A percentile compares a stretch with the other conserved stretches of the same genome.
Evolutionary conservation across 257 asterid species (phyloP).

Genomic region (Nyctanthes arbortristis): DNA sequence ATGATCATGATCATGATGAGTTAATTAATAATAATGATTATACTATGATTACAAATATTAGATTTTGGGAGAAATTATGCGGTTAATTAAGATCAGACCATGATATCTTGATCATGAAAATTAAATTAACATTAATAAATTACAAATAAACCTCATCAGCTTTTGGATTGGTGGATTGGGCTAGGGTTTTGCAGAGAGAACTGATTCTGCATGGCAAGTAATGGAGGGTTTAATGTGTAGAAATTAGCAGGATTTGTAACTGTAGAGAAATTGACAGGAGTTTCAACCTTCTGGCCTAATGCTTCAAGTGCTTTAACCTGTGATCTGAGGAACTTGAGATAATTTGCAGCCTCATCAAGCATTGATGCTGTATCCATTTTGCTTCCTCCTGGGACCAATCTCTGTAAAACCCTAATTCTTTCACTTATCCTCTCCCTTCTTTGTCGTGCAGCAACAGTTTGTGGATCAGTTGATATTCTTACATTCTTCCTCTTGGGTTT

Average conservation of each 20-base stretch:
- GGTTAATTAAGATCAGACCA: conserved; percentile 3
- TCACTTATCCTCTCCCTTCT: conserved; percentile 94
- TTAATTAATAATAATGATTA: conserved; percentile 46
- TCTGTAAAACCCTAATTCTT: conserved; percentile 85
- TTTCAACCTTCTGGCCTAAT: conserved; percentile 49
- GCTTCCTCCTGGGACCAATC: conserved; percentile 88
- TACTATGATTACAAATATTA: conserved; percentile 23
- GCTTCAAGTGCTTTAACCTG: conserved; percentile 80
- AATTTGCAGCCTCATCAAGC: conserved; percentile 99
- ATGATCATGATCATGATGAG: conserved; percentile 33
- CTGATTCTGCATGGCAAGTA: conserved; percentile 56
- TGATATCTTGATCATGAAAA: conserved; percentile 3
- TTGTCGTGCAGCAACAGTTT: conserved; percentile 93
- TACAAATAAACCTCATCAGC: too few relatives aligned
- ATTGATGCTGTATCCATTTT: conserved; percentile 98
- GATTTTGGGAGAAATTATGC: conserved; percentile 15
- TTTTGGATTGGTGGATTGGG: conserved; percentile 34
- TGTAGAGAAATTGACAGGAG: conserved; percentile 21
- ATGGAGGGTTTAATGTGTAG: conserved; percentile 30
- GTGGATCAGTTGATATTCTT: conserved; percentile 80
- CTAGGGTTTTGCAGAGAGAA: conserved; percentile 48
- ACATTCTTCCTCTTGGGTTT: conserved; percentile 87
- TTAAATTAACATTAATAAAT: neutral
- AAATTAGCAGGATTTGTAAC: conserved; percentile 28
- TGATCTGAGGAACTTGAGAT: conserved; percentile 77